Evolutionary conservation across 331 rosid genomes (phyloP).

Genomic region (Cydonia oblonga): DNA sequence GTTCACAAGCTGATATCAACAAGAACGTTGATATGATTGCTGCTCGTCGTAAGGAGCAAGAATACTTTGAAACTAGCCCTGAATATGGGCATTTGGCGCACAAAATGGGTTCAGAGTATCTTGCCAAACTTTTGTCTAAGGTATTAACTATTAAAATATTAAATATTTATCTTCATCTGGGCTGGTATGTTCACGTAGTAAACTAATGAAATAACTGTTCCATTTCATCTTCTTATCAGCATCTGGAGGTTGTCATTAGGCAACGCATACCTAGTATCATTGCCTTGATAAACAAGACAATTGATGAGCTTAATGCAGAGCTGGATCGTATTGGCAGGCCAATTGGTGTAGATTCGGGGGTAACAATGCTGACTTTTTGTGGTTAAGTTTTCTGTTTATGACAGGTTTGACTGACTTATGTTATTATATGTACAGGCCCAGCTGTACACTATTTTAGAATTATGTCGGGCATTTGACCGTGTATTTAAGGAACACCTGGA

Average conservation of each 20-base stretch:
- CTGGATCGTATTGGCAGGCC: conserved; percentile 98
- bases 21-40: conserved; percentile 85
- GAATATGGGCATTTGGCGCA: conserved; percentile 96
- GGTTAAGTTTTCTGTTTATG: conserved; percentile 6
- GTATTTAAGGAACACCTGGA: conserved; percentile 94
- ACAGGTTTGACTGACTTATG: not conserved
- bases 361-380: conserved; percentile 25
- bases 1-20: conserved; percentile 98
- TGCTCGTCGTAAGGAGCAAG: conserved; percentile 91
- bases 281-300: conserved; percentile 85
- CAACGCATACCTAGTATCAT: conserved; percentile 95
- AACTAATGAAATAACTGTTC: not conserved
- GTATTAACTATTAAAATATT: conserved; percentile 18
- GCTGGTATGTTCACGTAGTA: not conserved
- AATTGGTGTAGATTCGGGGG: conserved; percentile 92
- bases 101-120: conserved; percentile 99
- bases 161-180: not conserved
- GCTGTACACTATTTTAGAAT: conserved; percentile 83
- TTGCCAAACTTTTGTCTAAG: conserved; percentile 94
- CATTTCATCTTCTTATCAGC: conserved; percentile 35
- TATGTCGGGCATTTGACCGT: conserved; percentile 98
- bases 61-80: conserved; percentile 93
- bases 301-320: conserved; percentile 90
- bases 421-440: conserved; percentile 55
- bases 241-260: conserved; percentile 92